These are phyloP conservation scores for Mucor saturninus DNA, from an alignment of 371 early-diverging fungal species.

Conservation along the genomic window DNA sequence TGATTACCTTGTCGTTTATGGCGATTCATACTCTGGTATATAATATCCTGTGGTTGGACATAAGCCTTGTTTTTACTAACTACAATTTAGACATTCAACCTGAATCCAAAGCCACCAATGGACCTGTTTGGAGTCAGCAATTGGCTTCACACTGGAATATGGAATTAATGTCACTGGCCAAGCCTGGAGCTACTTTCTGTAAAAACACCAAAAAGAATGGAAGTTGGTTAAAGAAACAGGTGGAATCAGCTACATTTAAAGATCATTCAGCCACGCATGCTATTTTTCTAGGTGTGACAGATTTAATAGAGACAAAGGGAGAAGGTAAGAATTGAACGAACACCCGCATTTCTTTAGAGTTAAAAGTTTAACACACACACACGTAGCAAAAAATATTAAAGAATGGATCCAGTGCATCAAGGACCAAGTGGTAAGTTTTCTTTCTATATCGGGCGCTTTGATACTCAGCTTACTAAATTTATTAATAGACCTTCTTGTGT, in stretches of 20 bases:
- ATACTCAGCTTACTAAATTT: neutral
- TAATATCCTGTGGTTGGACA: neutral
- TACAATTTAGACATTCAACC: conserved; percentile 15
- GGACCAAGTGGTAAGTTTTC: conserved; percentile 35
- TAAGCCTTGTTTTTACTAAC: neutral
- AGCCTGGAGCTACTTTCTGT: conserved; percentile 35
- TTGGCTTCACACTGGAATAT: conserved; percentile 37
- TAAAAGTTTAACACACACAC: neutral
- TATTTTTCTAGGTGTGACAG: conserved; percentile 44
- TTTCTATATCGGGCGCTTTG: neutral
- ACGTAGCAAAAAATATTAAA: conserved; percentile 3
- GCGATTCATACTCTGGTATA: conserved; percentile 41
- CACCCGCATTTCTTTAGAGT: neutral
- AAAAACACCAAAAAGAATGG: conserved; percentile 9
- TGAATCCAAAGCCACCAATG: conserved; percentile 36
- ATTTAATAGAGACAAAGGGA: conserved; percentile 31
- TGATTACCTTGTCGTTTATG: conserved; percentile 28
- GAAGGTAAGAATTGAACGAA: neutral
- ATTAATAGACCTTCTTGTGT: conserved; percentile 25
- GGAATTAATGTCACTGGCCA: conserved; percentile 35
- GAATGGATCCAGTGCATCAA: conserved; percentile 34
- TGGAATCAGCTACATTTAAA: neutral
- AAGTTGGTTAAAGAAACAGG: conserved; percentile 27
- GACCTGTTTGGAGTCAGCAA: conserved; percentile 47
- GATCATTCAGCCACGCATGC: conserved; percentile 19